phyloP scores from a whole-genome alignment of 1,284 basidiomycete species.

The Thecaphora frezii region DNA sequence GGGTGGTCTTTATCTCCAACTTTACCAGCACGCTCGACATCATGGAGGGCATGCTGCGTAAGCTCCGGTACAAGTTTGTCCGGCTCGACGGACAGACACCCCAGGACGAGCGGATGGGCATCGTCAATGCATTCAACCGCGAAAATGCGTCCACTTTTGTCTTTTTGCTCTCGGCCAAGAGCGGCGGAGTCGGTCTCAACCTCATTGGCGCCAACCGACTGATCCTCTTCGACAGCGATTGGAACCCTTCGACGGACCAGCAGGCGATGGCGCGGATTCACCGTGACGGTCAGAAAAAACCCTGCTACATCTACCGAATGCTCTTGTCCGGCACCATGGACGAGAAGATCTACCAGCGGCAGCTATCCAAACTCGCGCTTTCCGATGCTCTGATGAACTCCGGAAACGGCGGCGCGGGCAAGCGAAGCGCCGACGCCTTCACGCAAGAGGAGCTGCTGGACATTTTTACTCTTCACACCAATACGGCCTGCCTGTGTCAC shows the following conservation, averaged over 20 bases:
- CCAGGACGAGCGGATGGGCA: constrained; percentile 90
- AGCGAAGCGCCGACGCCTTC: constrained; percentile 30
- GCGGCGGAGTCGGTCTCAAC: constrained; percentile 98
- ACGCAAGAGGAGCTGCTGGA: constrained; percentile 63
- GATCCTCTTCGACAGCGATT: constrained; percentile 95
- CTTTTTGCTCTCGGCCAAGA: constrained; percentile 96
- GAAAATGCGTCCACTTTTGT: constrained; percentile 92
- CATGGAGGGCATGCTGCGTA: constrained; percentile 55
- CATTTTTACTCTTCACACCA: constrained; percentile 81
- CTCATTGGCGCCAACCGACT: constrained; percentile 95
- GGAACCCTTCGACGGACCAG: constrained; percentile 98
- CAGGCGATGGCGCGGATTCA: constrained; percentile 97
- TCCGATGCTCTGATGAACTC: constrained; percentile 63
- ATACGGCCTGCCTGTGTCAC: constrained; percentile 86
- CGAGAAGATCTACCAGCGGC: constrained; percentile 93
- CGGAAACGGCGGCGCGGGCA: constrained; percentile 48
- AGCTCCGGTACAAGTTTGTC: constrained; percentile 80
- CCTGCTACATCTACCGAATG: constrained; percentile 91
- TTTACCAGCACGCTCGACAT: constrained; percentile 96
- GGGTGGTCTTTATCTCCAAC: constrained; percentile 97
- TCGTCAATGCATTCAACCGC: constrained; percentile 96
- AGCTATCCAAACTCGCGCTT: constrained; percentile 87
- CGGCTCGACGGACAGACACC: constrained; percentile 91
- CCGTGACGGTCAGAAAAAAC: constrained; percentile 99
- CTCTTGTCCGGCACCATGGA: constrained; percentile 97